A percentile compares a stretch with the other conserved stretches of the same genome.
Conservation (phyloP, 345 rosid genomes). For the Boechera divaricarpa region DNA sequence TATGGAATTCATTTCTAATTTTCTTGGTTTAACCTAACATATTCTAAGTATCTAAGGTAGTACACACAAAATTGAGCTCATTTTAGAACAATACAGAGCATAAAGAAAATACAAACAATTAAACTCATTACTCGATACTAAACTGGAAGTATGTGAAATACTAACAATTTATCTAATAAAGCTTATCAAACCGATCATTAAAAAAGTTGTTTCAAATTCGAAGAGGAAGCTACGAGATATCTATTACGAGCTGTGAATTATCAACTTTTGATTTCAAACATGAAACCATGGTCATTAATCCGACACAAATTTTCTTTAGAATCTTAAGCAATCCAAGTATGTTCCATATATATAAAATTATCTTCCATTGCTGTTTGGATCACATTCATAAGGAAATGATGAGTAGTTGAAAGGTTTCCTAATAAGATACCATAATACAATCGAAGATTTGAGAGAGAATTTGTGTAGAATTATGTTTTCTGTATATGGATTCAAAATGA, state of each 20-base stretch:
- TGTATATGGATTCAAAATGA: background rate
- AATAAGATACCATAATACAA: background rate
- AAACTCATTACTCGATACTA: background rate
- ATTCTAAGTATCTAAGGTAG: background rate
- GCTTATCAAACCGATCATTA: background rate
- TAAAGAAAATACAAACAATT: background rate
- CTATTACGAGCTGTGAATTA: background rate
- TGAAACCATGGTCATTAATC: background rate
- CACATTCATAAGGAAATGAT: background rate
- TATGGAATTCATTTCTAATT: background rate
- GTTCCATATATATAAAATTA: background rate
- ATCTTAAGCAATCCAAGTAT: slow-evolving; percentile 1
- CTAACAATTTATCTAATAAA: background rate
- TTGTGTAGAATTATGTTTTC: background rate
- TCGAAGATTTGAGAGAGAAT: background rate
- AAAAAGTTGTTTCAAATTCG: background rate
- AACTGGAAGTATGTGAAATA: background rate
- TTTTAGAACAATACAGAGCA: background rate
- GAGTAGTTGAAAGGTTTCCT: background rate
- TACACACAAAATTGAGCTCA: background rate
- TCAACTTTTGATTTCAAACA: background rate
- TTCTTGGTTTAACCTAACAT: slow-evolving; percentile 25
- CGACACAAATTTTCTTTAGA: background rate
- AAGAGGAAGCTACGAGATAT: background rate
- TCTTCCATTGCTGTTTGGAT: background rate